Base-by-base conservation (phyloP, 345 rosid species). In the Kernera saxatilis region DNA sequence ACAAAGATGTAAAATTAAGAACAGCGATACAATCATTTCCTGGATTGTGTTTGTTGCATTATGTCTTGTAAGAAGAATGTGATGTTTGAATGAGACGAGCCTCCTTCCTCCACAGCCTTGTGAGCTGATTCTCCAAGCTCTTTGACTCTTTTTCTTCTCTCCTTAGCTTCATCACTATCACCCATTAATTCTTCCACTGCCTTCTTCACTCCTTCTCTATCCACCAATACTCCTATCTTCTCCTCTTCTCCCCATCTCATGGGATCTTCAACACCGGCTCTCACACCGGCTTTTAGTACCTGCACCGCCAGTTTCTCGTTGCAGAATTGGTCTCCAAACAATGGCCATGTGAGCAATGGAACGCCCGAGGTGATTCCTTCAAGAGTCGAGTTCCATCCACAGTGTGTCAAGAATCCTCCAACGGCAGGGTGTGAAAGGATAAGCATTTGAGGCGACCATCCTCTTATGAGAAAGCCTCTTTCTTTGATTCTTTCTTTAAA, bases 351-450 rank as follows among this genome's bases (percentile, higher is more conserved):
- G 17, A 81, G 32, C 81, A 88, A 37, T 3, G 90, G 93, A 37
- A 84, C 70, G 2, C 86, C 84, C 0, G 72, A 61, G 17, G 73
- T 74, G 5, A 83, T 55, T 11, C 83, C 83, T 76, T 86, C 93
- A 3, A 86, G 33, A 0, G 81, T 82, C 5, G 90, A 88, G 76
- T 85, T 88, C 93, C 90, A 87, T 0, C 90, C 90, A 27, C 88
- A 87, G 21, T 87, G 93, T 0, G 84, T 87, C 69, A 87, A 41
- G 77, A 88, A 86, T 14, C 88, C 90, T 10, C 83, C 87, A 2
- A 82, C 41, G 0, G 90, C 43, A 0, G 71, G 73, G 37, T 88
- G 90, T 13, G 93, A 77, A 5, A 88, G 60, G 1, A 88, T 86
- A 5, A 81, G 9, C 5, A 84, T 78, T 51, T 88, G 90, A 0